These are phyloP conservation scores for Phaeosphaeria sp. DNA, from an alignment of 2,329 filamentous ascomycete species.

Conservation along the genomic window DNA sequence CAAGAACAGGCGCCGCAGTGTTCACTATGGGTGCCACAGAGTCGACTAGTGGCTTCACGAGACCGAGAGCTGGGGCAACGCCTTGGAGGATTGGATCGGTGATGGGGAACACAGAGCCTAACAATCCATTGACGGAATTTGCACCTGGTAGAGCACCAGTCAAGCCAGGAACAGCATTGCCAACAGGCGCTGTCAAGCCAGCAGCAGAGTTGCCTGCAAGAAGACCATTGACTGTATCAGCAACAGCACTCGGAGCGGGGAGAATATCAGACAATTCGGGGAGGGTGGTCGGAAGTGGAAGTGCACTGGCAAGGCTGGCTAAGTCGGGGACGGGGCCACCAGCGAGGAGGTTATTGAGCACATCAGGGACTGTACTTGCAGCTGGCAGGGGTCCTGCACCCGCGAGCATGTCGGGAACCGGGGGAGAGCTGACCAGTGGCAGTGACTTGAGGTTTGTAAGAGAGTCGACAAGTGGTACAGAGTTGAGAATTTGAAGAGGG, in stretches of 20 bases:
- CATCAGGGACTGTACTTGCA: no score
- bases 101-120: background rate
- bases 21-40: background rate
- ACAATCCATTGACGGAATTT: background rate
- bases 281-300: background rate
- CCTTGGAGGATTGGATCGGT: background rate
- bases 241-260: background rate
- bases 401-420: no score
- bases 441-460: no score
- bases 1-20: background rate
- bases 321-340: no score
- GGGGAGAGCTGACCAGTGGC: no score
- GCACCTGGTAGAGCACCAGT: background rate
- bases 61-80: background rate
- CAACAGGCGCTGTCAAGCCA: background rate
- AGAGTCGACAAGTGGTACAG: background rate
- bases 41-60: background rate
- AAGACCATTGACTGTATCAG: background rate
- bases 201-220: background rate
- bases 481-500: background rate
- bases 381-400: no score
- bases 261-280: no score
- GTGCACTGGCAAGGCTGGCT: no score
- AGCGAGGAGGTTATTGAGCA: no score
- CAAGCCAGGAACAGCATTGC: background rate